Percentiles rank a stretch among this genome's conserved stretches.
These are phyloP conservation scores for Osmanthus fragrans DNA, from an alignment of 257 asterid genomes.

Conservation along the genomic window DNA sequence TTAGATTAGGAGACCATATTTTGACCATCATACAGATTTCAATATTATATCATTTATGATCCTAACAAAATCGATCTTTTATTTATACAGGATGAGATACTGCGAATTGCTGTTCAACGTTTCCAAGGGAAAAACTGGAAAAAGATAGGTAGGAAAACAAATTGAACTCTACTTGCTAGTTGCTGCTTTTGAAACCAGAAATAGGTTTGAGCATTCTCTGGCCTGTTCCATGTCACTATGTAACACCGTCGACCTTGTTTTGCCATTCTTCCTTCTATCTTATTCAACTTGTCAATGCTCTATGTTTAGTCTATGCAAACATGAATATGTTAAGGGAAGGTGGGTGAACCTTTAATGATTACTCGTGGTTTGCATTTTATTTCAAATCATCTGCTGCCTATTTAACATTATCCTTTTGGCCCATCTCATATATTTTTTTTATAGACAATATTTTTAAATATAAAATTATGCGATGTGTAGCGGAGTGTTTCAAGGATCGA, in stretches of 20 bases:
- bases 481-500: constrained; percentile 90
- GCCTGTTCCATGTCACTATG: too few relatives aligned
- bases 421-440: too few relatives aligned
- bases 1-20: background rate
- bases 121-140: constrained; percentile 64
- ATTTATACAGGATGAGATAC: constrained; percentile 54
- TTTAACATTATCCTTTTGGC: too few relatives aligned
- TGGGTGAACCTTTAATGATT: background rate
- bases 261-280: constrained; percentile 3
- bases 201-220: constrained; percentile 20
- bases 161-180: constrained; percentile 19
- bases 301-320: too few relatives aligned
- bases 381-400: too few relatives aligned
- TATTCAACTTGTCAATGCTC: constrained; percentile 15
- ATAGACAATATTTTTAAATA: too few relatives aligned
- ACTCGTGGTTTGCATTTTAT: background rate
- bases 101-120: constrained; percentile 80
- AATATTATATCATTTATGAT: constrained; percentile 2
- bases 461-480: constrained; percentile 31
- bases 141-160: background rate
- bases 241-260: background rate
- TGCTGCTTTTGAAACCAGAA: constrained; percentile 11
- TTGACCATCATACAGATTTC: background rate
- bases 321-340: too few relatives aligned
- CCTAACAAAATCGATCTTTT: constrained; percentile 14